phyloP scores from a whole-genome alignment of 257 asterid species.

The Gentiana straminea region DNA sequence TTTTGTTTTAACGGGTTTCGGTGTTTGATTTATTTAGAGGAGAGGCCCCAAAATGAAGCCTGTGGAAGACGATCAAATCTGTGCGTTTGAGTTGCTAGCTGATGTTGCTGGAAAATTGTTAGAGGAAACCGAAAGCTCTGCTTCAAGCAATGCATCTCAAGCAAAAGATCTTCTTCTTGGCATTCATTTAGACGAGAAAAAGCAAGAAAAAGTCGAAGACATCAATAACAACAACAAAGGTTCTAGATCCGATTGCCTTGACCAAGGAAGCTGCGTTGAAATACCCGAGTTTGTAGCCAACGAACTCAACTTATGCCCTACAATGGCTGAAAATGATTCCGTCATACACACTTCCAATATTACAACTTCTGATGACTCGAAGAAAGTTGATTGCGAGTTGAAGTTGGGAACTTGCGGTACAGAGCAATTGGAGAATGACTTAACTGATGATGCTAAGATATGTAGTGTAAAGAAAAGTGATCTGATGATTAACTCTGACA shows the following conservation, averaged over 20 bases:
- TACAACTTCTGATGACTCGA: constrained; percentile 27
- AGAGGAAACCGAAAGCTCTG: constrained; percentile 83
- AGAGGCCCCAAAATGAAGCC: constrained; percentile 32
- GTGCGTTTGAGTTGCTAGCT: constrained; percentile 92
- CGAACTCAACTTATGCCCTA: constrained; percentile 30
- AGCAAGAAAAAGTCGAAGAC: constrained; percentile 16
- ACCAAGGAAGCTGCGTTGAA: constrained; percentile 79
- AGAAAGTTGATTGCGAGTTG: constrained; percentile 35
- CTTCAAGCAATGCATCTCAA: constrained; percentile 60
- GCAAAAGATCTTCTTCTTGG: constrained; percentile 24
- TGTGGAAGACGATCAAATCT: constrained; percentile 44
- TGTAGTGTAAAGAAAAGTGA: constrained; percentile 52
- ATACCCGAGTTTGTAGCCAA: constrained; percentile 30
- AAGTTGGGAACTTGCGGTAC: constrained; percentile 27
- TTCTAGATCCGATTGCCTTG: constrained; percentile 45
- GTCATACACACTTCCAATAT: constrained; percentile 30
- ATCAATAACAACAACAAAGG: constrained; percentile 40
- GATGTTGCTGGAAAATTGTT: constrained; percentile 86
- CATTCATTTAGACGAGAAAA: constrained; percentile 18
- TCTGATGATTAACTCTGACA: constrained; percentile 43
- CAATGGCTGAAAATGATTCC: constrained; percentile 29
- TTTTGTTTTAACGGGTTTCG: constrained; percentile 1
- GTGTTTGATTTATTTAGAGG: constrained; percentile 33
- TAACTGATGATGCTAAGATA: constrained; percentile 28
- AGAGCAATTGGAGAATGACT: constrained; percentile 24